These are phyloP conservation scores for Phaeosphaeriaceae sp. DNA, from an alignment of 2,329 filamentous ascomycete species.

Conservation along the genomic window DNA sequence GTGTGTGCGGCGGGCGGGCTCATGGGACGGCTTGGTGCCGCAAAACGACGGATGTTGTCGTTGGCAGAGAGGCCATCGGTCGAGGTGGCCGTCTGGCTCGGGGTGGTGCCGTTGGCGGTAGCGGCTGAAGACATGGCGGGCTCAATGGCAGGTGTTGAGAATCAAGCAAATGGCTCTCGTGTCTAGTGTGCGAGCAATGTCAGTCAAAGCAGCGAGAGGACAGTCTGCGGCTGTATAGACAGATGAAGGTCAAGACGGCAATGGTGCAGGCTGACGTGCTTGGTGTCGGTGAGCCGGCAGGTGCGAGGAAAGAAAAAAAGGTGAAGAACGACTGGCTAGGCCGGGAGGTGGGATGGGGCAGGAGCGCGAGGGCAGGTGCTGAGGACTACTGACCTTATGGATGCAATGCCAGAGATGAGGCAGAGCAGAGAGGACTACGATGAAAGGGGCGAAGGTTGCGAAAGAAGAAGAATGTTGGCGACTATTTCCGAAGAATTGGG, in stretches of 20 bases:
- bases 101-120: slow-evolving; percentile 19
- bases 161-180: slow-evolving; percentile 6
- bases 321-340: slow-evolving; percentile 21
- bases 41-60: slow-evolving; percentile 98
- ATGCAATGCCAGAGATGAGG: slow-evolving; percentile 25
- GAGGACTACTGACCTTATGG: slow-evolving; percentile 37
- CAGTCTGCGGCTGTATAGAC: not conserved
- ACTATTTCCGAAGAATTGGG: slow-evolving; percentile 42
- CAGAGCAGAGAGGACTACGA: slow-evolving; percentile 29
- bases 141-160: slow-evolving; percentile 23
- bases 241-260: not conserved
- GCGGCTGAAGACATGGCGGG: slow-evolving; percentile 56
- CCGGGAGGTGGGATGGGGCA: slow-evolving; percentile 19
- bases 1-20: slow-evolving; percentile 88
- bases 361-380: slow-evolving; percentile 12
- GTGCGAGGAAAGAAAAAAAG: slow-evolving; percentile 26
- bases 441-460: slow-evolving; percentile 37
- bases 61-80: slow-evolving; percentile 73
- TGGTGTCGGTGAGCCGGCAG: slow-evolving; percentile 12
- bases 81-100: slow-evolving; percentile 40
- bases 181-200: slow-evolving; percentile 19
- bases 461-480: slow-evolving; percentile 27
- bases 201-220: slow-evolving; percentile 16
- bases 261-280: slow-evolving; percentile 37
- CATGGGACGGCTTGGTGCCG: slow-evolving; percentile 87